Evolutionary conservation across 257 asterid genomes (phyloP).

Genomic region (Agastache rugosa): DNA sequence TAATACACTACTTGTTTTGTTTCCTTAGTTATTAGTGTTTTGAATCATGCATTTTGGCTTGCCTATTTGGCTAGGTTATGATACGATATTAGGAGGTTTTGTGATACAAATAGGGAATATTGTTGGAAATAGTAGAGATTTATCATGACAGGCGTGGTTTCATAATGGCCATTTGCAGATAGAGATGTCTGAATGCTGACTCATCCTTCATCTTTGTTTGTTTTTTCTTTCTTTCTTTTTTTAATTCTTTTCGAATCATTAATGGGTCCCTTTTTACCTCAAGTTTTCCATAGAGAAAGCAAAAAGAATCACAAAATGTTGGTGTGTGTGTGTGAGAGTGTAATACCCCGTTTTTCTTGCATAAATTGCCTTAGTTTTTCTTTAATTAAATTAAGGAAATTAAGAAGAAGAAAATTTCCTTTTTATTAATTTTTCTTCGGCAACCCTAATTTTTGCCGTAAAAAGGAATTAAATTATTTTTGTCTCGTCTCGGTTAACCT

Average conservation of each 20-base stretch:
- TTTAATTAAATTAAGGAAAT: too few relatives aligned
- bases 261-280: constrained; percentile 16
- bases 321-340: background rate
- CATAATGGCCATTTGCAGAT: constrained; percentile 3
- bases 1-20: background rate
- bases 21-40: background rate
- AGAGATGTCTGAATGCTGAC: constrained; percentile 27
- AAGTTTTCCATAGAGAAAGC: background rate
- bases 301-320: background rate
- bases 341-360: too few relatives aligned
- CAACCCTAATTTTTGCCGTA: too few relatives aligned
- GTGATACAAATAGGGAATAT: background rate
- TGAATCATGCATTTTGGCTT: background rate
- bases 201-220: constrained; percentile 4
- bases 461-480: too few relatives aligned
- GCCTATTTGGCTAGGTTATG: background rate
- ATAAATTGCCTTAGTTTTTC: too few relatives aligned
- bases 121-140: constrained; percentile 1
- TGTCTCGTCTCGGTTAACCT: too few relatives aligned
- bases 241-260: background rate
- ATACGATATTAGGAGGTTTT: background rate
- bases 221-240: background rate
- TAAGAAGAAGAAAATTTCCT: too few relatives aligned
- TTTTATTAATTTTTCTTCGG: too few relatives aligned
- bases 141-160: constrained; percentile 33